phyloP scores from a whole-genome alignment of 2,329 filamentous ascomycete species.

The Lasiodiplodia sp. region DNA sequence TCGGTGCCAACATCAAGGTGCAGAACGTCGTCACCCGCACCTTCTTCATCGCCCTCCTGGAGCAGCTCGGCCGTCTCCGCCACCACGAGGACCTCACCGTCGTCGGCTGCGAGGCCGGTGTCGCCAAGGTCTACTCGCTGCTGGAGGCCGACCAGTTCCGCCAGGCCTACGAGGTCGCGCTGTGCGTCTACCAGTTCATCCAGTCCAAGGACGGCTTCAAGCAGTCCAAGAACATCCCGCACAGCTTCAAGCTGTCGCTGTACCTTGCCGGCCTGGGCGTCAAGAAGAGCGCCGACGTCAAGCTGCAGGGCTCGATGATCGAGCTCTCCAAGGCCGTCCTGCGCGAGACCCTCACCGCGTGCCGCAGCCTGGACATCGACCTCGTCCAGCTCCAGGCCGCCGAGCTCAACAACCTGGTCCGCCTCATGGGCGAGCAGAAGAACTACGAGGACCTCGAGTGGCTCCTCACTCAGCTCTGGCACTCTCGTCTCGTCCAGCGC shows the following conservation, averaged over 20 bases:
- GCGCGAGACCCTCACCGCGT: conserved; percentile 50
- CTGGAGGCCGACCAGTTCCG: conserved; percentile 42
- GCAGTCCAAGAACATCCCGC: conserved; percentile 43
- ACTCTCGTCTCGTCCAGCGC: conserved; percentile 43
- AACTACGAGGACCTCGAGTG: conserved; percentile 54
- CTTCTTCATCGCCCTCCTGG: conserved; percentile 30
- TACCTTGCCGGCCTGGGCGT: conserved; percentile 43
- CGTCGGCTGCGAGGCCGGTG: conserved; percentile 22
- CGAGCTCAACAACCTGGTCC: conserved; percentile 53
- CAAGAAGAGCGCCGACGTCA: conserved; percentile 39
- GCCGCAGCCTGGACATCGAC: conserved; percentile 52
- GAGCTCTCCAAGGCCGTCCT: conserved; percentile 51
- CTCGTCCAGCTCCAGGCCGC: conserved; percentile 51
- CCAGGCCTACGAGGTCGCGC: conserved; percentile 45
- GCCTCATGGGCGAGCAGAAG: conserved; percentile 53
- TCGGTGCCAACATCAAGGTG: conserved; percentile 28
- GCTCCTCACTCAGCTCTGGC: conserved; percentile 48
- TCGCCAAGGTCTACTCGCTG: conserved; percentile 23
- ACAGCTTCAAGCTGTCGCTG: conserved; percentile 47
- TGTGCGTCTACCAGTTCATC: conserved; percentile 43
- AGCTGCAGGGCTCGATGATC: conserved; percentile 47
- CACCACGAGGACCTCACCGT: conserved; percentile 28
- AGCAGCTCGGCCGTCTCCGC: conserved; percentile 20
- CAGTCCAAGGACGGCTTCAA: conserved; percentile 44
- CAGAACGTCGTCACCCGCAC: conserved; percentile 21